Conservation (phyloP, 768 basidiomycete genomes). For the Leccinum pellstonianum region DNA sequence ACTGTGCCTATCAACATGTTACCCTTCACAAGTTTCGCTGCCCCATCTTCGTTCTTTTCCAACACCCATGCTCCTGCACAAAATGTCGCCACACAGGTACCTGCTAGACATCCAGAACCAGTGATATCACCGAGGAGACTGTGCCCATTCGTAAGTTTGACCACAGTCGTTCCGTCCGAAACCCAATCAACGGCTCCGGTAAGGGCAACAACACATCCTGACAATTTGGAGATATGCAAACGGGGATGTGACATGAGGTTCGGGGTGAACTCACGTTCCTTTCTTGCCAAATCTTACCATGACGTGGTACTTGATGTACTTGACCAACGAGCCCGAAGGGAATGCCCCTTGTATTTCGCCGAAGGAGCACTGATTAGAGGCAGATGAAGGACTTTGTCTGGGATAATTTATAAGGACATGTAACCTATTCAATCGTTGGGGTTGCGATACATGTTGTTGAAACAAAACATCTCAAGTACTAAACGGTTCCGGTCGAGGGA, state of each 20-base stretch:
- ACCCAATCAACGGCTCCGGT: constrained; percentile 82
- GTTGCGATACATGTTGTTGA: no score
- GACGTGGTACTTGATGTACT: no score
- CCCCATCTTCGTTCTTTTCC: constrained; percentile 27
- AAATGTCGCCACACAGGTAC: constrained; percentile 75
- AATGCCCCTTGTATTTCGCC: background rate
- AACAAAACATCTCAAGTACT: no score
- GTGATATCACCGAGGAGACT: constrained; percentile 76
- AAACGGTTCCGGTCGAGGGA: no score
- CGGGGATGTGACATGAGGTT: no score
- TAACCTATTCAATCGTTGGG: no score
- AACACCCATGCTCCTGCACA: constrained; percentile 64
- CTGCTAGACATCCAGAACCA: constrained; percentile 85
- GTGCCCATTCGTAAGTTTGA: constrained; percentile 75
- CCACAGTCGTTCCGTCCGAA: constrained; percentile 71
- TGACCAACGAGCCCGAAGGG: background rate
- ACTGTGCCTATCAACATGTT: constrained; percentile 77
- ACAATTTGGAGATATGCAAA: no score
- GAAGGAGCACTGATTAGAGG: background rate
- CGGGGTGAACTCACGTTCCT: no score
- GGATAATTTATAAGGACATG: background rate
- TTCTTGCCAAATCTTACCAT: no score
- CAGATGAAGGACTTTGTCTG: background rate
- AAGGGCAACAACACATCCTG: constrained; percentile 79
- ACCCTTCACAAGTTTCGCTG: constrained; percentile 59